Conservation (phyloP, 441 rosid species). For the Aleurites moluccanus region DNA sequence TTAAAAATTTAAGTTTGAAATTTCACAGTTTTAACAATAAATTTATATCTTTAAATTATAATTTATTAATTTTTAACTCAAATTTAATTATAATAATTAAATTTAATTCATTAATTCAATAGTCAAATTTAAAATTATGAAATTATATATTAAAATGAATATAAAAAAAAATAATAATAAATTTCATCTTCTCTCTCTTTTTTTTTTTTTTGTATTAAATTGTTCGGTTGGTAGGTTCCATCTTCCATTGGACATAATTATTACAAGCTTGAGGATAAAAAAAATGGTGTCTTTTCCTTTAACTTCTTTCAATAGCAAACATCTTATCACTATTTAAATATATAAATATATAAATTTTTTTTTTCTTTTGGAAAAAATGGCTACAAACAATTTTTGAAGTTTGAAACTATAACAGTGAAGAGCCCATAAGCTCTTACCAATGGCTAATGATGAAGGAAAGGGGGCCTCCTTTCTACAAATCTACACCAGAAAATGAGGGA, state of each 20-base stretch:
- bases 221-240: slow-evolving; percentile 26
- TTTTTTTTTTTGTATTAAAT: no score
- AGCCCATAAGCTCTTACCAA: neutral
- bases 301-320: neutral
- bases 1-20: no score
- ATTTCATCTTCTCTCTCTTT: no score
- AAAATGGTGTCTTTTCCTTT: slow-evolving; percentile 15
- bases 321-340: neutral
- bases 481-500: slow-evolving; percentile 9
- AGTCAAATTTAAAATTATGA: no score
- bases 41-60: no score
- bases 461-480: slow-evolving; percentile 25
- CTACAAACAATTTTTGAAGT: neutral
- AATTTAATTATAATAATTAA: no score
- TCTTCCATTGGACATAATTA: slow-evolving; percentile 16
- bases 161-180: no score
- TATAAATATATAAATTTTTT: neutral
- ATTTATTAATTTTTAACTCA: no score
- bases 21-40: no score
- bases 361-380: neutral
- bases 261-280: slow-evolving; percentile 14
- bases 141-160: no score
- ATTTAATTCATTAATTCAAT: no score
- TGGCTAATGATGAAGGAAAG: slow-evolving; percentile 21
- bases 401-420: no score